These are phyloP conservation scores for Mallotus nudiflorus DNA, from an alignment of 345 rosid genomes.

Conservation along the genomic window DNA sequence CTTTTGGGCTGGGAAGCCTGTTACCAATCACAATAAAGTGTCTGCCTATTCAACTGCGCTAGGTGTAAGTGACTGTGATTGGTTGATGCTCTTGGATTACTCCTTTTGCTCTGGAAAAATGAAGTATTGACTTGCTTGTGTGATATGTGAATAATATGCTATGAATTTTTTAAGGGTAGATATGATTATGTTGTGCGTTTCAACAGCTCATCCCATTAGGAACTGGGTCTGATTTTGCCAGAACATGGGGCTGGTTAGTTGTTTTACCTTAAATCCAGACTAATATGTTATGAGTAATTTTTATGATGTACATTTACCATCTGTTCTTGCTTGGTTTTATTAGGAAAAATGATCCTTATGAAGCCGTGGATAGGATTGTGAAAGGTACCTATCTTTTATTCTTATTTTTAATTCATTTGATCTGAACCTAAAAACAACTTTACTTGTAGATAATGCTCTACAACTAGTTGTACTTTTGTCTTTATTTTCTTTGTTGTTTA, in stretches of 20 bases:
- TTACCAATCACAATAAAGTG: constrained; percentile 44
- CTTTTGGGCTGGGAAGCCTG: constrained; percentile 79
- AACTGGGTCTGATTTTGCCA: constrained; percentile 92
- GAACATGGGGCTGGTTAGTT: constrained; percentile 96
- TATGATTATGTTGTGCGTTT: constrained; percentile 23
- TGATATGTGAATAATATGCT: constrained; percentile 1
- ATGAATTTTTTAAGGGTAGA: constrained; percentile 15
- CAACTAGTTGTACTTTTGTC: neutral
- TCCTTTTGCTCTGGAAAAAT: constrained; percentile 2
- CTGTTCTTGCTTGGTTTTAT: constrained; percentile 15
- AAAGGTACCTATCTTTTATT: constrained; percentile 47
- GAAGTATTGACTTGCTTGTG: neutral
- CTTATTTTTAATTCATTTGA: constrained; percentile 4
- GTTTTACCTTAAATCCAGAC: constrained; percentile 18
- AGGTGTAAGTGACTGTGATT: constrained; percentile 61
- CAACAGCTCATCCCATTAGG: constrained; percentile 89
- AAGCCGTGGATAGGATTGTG: constrained; percentile 79
- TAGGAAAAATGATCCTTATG: constrained; percentile 85
- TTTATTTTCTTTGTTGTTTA: constrained; percentile 1
- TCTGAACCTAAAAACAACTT: constrained; percentile 7
- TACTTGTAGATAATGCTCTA: neutral
- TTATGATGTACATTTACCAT: neutral
- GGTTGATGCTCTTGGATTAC: constrained; percentile 3
- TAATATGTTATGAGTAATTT: constrained; percentile 2
- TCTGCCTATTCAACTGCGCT: constrained; percentile 70